These are phyloP conservation scores for Citrus maxima DNA, from an alignment of 345 rosid species.

Conservation along the genomic window DNA sequence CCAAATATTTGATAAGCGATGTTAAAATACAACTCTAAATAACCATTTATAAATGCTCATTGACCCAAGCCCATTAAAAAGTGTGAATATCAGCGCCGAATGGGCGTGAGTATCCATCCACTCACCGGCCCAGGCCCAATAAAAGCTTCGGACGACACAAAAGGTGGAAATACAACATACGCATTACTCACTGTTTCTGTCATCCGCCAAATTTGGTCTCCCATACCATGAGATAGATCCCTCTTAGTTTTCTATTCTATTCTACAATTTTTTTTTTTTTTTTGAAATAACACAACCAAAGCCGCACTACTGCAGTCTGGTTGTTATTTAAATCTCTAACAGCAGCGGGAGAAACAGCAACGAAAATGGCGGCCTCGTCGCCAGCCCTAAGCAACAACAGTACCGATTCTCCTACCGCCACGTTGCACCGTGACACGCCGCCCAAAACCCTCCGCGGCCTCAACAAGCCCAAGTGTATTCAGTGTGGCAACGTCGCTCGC, in stretches of 20 bases:
- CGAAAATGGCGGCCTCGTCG: slow-evolving; percentile 44
- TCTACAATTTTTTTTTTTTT: background rate
- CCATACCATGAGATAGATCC: background rate
- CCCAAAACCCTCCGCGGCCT: slow-evolving; percentile 92
- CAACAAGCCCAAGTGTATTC: slow-evolving; percentile 93
- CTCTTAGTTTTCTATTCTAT: background rate
- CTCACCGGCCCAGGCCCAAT: background rate
- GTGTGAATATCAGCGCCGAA: no score
- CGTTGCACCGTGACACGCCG: slow-evolving; percentile 37
- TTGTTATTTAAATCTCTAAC: background rate
- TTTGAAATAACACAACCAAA: background rate
- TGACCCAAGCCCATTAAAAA: background rate
- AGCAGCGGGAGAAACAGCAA: slow-evolving; percentile 8
- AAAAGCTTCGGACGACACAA: background rate
- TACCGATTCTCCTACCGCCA: slow-evolving; percentile 19
- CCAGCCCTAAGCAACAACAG: slow-evolving; percentile 40
- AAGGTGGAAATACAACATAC: no score
- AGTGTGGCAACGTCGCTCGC: slow-evolving; percentile 97
- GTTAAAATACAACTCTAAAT: no score
- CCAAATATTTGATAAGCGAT: no score
- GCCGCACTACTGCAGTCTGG: slow-evolving; percentile 2
- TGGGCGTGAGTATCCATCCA: background rate
- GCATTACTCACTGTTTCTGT: background rate
- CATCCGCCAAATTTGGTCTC: background rate
- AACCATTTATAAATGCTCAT: no score